Conservation (phyloP, 495 filamentous ascomycete species). For the Daldinia vernicosa region DNA sequence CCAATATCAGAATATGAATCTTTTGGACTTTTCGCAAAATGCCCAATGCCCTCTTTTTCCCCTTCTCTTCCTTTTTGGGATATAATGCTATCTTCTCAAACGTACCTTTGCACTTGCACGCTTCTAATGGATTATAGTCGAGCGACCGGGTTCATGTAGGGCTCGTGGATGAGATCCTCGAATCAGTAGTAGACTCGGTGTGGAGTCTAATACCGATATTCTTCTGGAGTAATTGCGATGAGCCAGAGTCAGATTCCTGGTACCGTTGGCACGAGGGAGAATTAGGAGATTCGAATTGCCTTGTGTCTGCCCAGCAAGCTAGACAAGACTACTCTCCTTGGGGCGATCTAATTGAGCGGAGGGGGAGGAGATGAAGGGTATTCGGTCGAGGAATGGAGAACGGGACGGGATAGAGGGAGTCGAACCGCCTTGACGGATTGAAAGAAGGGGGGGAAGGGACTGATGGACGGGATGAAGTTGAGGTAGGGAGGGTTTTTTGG, state of each 20-base stretch:
- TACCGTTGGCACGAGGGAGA: conserved; percentile 46
- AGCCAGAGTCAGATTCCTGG: conserved; percentile 48
- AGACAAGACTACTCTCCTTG: conserved; percentile 50
- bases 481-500: conserved; percentile 33
- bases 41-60: conserved; percentile 7
- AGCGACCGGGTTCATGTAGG: conserved; percentile 47
- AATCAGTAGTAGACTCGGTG: conserved; percentile 46
- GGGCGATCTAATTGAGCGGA: conserved; percentile 42
- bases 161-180: conserved; percentile 45
- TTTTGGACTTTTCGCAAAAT: conserved; percentile 7
- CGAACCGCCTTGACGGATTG: conserved; percentile 52
- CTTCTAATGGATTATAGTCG: conserved; percentile 47
- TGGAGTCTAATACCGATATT: conserved; percentile 45
- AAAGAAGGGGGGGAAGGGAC: conserved; percentile 4
- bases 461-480: conserved; percentile 21
- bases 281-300: conserved; percentile 38
- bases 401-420: conserved; percentile 48
- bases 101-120: conserved; percentile 49
- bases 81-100: conserved; percentile 15
- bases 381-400: conserved; percentile 57
- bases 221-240: conserved; percentile 46
- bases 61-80: background rate
- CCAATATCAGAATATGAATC: conserved; percentile 45
- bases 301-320: conserved; percentile 38
- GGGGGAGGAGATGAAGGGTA: conserved; percentile 45